Percentiles rank a stretch among this genome's conserved stretches.
Conservation (phyloP, 305 asterid species). For the Ruellia speciosa region DNA sequence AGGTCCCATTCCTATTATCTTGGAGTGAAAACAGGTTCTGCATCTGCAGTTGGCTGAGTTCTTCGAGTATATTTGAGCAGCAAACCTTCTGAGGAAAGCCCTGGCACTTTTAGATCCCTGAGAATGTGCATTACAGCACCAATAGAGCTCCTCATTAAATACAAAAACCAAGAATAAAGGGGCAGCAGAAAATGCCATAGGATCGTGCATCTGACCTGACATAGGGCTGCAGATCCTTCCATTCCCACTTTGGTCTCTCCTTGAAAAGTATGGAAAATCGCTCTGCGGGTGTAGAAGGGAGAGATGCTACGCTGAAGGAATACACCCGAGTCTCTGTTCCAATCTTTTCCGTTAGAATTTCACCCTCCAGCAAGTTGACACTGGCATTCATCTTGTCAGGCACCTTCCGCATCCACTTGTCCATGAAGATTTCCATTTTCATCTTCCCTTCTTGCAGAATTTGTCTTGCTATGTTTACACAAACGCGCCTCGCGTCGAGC, state of each 20-base stretch:
- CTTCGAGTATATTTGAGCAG: constrained; percentile 75
- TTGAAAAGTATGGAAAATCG: constrained; percentile 7
- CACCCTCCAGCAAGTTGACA: constrained; percentile 79
- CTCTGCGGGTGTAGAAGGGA: constrained; percentile 67
- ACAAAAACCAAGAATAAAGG: neutral
- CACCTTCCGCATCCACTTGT: constrained; percentile 53
- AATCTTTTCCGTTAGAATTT: constrained; percentile 59
- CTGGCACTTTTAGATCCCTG: constrained; percentile 84
- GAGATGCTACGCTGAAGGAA: constrained; percentile 47
- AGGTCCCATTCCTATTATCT: constrained; percentile 29
- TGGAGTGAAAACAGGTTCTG: constrained; percentile 74
- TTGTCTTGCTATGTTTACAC: constrained; percentile 62
- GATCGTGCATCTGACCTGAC: constrained; percentile 36
- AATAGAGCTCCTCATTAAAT: neutral
- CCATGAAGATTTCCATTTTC: constrained; percentile 62
- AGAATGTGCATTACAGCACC: constrained; percentile 12
- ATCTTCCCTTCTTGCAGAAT: constrained; percentile 54
- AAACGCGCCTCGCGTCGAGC: constrained; percentile 56
- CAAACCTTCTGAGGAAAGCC: constrained; percentile 76
- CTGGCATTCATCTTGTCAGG: constrained; percentile 54
- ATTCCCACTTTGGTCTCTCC: constrained; percentile 42
- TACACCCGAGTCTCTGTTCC: constrained; percentile 64
- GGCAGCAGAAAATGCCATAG: neutral
- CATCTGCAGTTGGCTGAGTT: constrained; percentile 37
- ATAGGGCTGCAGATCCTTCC: constrained; percentile 82